phyloP scores from a whole-genome alignment of 208 protist genomes.

The Borovskyia barvae region DNA sequence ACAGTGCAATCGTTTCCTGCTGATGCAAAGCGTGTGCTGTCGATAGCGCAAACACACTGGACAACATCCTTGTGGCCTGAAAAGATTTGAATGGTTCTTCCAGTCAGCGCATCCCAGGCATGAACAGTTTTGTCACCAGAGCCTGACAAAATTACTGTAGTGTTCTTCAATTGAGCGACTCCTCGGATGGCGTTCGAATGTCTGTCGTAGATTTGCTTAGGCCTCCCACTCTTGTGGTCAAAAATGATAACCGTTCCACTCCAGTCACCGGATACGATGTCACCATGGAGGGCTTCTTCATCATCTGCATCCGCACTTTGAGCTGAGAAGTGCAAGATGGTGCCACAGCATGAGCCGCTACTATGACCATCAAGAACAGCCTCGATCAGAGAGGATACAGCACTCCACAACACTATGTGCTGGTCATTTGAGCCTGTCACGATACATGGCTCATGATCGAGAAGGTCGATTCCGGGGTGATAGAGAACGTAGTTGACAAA shows the following conservation, averaged over 20 bases:
- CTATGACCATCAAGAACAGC: conserved; percentile 69
- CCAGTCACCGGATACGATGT: conserved; percentile 83
- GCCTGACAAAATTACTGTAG: conserved; percentile 43
- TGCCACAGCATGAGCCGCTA: conserved; percentile 59
- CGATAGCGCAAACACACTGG: conserved; percentile 58
- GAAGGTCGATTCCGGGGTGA: conserved; percentile 38
- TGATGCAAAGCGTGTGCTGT: conserved; percentile 49
- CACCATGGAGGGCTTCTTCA: conserved; percentile 22
- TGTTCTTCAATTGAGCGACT: conserved; percentile 55
- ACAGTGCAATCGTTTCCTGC: conserved; percentile 65
- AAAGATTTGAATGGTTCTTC: conserved; percentile 44
- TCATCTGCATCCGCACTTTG: conserved; percentile 2
- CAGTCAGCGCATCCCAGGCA: conserved; percentile 60
- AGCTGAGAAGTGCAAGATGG: conserved; percentile 19
- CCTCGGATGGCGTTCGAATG: conserved; percentile 65
- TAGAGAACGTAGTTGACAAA: conserved; percentile 84
- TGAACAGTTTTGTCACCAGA: conserved; percentile 86
- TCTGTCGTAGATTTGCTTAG: conserved; percentile 48
- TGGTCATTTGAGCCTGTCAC: conserved; percentile 78
- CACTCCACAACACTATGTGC: conserved; percentile 69
- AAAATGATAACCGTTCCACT: conserved; percentile 60
- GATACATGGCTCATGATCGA: conserved; percentile 40
- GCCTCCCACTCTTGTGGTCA: conserved; percentile 43
- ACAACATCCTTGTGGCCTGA: conserved; percentile 63
- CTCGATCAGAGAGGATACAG: conserved; percentile 36